A percentile compares a stretch with the other conserved stretches of the same genome.
These are phyloP conservation scores for Yarrowia porcina DNA, from an alignment of 805 yeast species.

Conservation along the genomic window DNA sequence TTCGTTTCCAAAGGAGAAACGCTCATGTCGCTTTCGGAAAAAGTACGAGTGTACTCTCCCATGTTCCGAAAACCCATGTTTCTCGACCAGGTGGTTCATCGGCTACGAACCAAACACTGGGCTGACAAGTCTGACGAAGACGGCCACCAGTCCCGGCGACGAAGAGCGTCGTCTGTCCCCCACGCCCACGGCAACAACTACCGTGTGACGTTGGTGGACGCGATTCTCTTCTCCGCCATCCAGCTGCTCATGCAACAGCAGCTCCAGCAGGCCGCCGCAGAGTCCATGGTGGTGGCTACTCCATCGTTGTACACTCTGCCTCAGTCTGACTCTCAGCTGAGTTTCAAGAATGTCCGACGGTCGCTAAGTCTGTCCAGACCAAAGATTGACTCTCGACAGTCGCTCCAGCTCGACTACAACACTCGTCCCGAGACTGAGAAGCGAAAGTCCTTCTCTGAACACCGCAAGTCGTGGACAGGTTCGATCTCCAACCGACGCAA, in stretches of 20 bases:
- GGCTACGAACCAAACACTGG: slow-evolving; percentile 19
- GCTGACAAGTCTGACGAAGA: neutral
- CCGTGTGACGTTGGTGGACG: slow-evolving; percentile 22
- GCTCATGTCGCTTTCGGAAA: slow-evolving; percentile 15
- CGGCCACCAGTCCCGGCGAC: neutral
- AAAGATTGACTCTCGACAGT: neutral
- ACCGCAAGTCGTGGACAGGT: slow-evolving; percentile 4
- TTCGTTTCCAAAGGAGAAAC: slow-evolving; percentile 24
- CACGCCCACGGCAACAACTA: neutral
- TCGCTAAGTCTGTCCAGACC: neutral
- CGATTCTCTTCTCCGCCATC: slow-evolving; percentile 22
- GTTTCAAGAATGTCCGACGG: neutral
- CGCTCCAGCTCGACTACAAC: neutral
- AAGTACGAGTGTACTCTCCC: neutral
- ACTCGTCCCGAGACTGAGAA: neutral
- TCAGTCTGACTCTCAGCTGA: slow-evolving; percentile 12
- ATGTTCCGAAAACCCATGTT: slow-evolving; percentile 21
- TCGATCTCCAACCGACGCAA: neutral
- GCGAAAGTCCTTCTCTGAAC: neutral
- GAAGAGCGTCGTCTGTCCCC: neutral
- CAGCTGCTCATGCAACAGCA: slow-evolving; percentile 23
- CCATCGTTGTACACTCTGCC: slow-evolving; percentile 24
- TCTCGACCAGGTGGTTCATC: slow-evolving; percentile 19
- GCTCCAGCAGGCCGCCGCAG: slow-evolving; percentile 26
- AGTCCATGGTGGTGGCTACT: slow-evolving; percentile 31